Conservation (phyloP, 1,284 basidiomycete genomes). For the Tilletia setariae region DNA sequence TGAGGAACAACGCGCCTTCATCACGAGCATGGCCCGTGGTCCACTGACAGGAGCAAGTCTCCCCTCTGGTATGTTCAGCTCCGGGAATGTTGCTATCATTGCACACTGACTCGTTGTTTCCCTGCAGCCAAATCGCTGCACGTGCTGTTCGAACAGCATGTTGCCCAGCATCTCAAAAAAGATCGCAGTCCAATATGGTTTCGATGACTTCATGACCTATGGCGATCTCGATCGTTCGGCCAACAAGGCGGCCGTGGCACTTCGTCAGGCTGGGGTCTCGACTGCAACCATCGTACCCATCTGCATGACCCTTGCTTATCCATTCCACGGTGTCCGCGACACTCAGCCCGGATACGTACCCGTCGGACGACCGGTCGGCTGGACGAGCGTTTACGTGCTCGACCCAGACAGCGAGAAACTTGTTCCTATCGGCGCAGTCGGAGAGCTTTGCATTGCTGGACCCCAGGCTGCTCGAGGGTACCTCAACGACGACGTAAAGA, state of each 20-base stretch:
- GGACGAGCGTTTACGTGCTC: no score
- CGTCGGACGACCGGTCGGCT: no score
- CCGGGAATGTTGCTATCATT: no score
- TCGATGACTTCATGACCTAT: conserved; percentile 1
- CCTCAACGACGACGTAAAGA: no score
- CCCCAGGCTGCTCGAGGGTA: no score
- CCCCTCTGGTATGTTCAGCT: background rate
- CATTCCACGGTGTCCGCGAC: no score
- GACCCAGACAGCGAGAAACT: no score
- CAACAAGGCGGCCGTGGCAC: background rate
- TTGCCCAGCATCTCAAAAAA: background rate
- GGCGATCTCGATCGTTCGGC: background rate
- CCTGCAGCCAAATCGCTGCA: background rate
- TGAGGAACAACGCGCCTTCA: background rate
- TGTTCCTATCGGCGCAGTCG: no score
- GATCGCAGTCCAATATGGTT: background rate
- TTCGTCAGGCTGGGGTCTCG: background rate
- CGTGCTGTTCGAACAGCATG: background rate
- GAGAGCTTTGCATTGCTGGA: no score
- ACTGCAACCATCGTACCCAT: background rate
- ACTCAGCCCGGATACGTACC: no score
- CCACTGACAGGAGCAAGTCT: background rate
- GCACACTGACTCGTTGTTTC: background rate
- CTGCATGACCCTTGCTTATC: no score
- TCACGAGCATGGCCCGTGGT: background rate